phyloP scores from a whole-genome alignment of 495 filamentous ascomycete genomes.

The Xylaria intraflava region DNA sequence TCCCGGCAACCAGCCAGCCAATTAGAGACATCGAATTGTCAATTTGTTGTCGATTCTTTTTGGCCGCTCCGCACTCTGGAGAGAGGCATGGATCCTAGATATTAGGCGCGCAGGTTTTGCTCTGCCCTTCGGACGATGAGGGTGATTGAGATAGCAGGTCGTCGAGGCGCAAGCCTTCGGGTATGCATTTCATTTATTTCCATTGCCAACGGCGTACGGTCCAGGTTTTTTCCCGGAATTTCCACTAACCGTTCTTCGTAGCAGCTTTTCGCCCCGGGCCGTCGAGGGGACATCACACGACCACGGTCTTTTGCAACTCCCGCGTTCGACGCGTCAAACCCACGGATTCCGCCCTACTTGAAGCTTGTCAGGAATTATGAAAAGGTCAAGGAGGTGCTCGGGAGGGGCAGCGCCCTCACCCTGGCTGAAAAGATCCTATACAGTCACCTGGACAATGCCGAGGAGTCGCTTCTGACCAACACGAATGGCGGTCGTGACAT shows the following conservation, averaged over 20 bases:
- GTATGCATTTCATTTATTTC: slow-evolving; percentile 6
- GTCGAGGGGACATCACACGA: slow-evolving; percentile 17
- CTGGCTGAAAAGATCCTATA: slow-evolving; percentile 97
- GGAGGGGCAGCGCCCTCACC: slow-evolving; percentile 60
- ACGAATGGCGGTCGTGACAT: slow-evolving; percentile 75
- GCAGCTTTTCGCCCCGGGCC: slow-evolving; percentile 17
- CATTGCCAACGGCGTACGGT: background rate
- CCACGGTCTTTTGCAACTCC: slow-evolving; percentile 26
- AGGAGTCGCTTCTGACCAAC: slow-evolving; percentile 74
- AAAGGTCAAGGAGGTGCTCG: slow-evolving; percentile 65
- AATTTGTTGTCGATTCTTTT: slow-evolving; percentile 1
- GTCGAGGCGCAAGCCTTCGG: slow-evolving; percentile 21
- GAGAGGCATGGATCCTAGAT: slow-evolving; percentile 10
- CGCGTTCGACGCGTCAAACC: slow-evolving; percentile 22
- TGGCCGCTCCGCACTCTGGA: slow-evolving; percentile 21
- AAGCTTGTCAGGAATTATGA: slow-evolving; percentile 41
- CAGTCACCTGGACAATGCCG: slow-evolving; percentile 81
- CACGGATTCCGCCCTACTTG: slow-evolving; percentile 40
- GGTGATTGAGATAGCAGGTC: slow-evolving; percentile 22
- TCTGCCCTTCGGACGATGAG: slow-evolving; percentile 20
- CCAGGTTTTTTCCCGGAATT: background rate
- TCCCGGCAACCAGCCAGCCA: background rate
- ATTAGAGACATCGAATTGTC: slow-evolving; percentile 7
- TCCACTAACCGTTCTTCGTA: background rate
- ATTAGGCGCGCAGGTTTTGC: too few species aligned